Conservation (phyloP, 164 flowering plant species). For the Nymphaea thermarum region DNA sequence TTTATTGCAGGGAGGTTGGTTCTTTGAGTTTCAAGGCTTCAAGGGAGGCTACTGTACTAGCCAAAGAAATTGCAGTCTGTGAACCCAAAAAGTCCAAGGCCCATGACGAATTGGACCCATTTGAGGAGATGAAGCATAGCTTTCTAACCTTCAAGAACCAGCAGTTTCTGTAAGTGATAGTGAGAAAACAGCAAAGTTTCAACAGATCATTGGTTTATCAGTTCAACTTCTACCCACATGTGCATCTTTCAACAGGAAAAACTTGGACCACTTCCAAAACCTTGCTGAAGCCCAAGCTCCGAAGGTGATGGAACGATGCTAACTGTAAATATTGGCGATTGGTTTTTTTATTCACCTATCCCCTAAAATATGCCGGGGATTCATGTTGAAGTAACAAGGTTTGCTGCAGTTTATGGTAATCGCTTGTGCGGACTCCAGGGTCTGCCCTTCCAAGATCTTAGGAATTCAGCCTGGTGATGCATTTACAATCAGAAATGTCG, state of each 20-base stretch:
- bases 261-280: constrained; percentile 43
- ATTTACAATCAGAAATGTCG: constrained; percentile 71
- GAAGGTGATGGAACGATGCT: constrained; percentile 38
- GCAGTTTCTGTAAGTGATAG: constrained; percentile 57
- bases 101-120: constrained; percentile 23
- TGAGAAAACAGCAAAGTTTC: constrained; percentile 3
- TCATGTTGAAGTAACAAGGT: constrained; percentile 16
- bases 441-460: constrained; percentile 79
- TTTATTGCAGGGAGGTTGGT: constrained; percentile 21
- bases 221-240: constrained; percentile 1
- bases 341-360: neutral
- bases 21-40: constrained; percentile 32
- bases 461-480: constrained; percentile 98
- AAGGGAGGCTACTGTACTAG: constrained; percentile 20
- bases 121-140: constrained; percentile 48
- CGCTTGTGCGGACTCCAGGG: constrained; percentile 98
- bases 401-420: constrained; percentile 77
- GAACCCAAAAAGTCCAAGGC: constrained; percentile 15
- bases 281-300: constrained; percentile 77
- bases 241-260: constrained; percentile 36
- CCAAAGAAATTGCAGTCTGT: constrained; percentile 22
- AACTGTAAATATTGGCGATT: neutral
- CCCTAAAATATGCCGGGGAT: neutral
- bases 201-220: constrained; percentile 4
- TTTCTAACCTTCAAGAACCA: constrained; percentile 66